These are phyloP conservation scores for Monosporascus sp. DNA, from an alignment of 2,329 filamentous ascomycete genomes.

Conservation along the genomic window DNA sequence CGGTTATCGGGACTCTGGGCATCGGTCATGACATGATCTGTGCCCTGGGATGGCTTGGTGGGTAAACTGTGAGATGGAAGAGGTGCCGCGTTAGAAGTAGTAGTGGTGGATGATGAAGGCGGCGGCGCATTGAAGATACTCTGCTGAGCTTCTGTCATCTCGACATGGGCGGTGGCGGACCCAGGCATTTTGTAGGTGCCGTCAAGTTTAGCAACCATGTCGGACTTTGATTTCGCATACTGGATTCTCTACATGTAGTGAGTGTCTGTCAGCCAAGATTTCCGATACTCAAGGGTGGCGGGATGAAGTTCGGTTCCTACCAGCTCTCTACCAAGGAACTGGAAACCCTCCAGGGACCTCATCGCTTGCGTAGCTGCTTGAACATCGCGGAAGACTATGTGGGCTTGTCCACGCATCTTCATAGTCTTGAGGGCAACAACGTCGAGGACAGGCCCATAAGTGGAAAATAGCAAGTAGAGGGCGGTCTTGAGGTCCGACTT, in stretches of 20 bases:
- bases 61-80: slow-evolving; percentile 35
- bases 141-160: slow-evolving; percentile 70
- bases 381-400: slow-evolving; percentile 83
- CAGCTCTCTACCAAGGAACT: slow-evolving; percentile 80
- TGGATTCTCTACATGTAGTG: slow-evolving; percentile 64
- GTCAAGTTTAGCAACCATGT: slow-evolving; percentile 85
- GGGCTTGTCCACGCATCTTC: slow-evolving; percentile 95
- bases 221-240: slow-evolving; percentile 85
- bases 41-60: slow-evolving; percentile 43
- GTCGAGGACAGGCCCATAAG: slow-evolving; percentile 88
- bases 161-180: slow-evolving; percentile 48
- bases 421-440: slow-evolving; percentile 82
- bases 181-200: slow-evolving; percentile 75
- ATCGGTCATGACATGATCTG: slow-evolving; percentile 46
- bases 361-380: slow-evolving; percentile 92
- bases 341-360: slow-evolving; percentile 78
- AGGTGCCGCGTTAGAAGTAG: slow-evolving; percentile 27
- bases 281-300: not conserved
- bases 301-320: slow-evolving; percentile 45
- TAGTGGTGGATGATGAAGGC: slow-evolving; percentile 42
- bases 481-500: slow-evolving; percentile 82
- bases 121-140: slow-evolving; percentile 71
- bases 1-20: slow-evolving; percentile 49
- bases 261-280: not conserved
- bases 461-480: slow-evolving; percentile 90